Percentiles rank a stretch among this genome's conserved stretches.
These are phyloP conservation scores for Hanseniaspora lachancei DNA, from an alignment of 805 yeast species.

Conservation along the genomic window DNA sequence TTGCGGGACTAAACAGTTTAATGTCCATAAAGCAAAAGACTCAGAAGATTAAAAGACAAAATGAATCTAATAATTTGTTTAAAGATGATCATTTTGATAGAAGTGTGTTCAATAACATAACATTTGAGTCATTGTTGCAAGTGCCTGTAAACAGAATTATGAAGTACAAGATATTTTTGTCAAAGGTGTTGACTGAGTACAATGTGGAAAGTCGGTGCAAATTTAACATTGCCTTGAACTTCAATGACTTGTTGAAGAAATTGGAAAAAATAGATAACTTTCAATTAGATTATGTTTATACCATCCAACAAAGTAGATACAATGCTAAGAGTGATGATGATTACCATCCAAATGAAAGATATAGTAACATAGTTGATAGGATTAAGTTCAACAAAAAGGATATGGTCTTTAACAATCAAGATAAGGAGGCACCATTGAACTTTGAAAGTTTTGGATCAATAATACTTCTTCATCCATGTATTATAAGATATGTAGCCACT, in stretches of 20 bases:
- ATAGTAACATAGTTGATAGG: background rate
- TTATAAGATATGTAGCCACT: background rate
- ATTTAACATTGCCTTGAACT: background rate
- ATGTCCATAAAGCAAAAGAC: background rate
- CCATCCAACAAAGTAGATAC: background rate
- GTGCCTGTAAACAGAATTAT: constrained; percentile 6
- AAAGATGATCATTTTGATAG: background rate
- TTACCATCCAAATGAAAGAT: background rate
- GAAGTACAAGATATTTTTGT: constrained; percentile 6
- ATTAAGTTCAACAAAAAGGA: background rate
- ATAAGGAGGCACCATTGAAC: background rate
- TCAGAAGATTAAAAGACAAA: too few species aligned
- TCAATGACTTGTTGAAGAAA: background rate
- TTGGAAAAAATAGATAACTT: constrained; percentile 9
- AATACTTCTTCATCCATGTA: background rate
- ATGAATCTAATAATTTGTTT: background rate
- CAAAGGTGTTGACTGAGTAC: background rate
- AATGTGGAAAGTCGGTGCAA: background rate
- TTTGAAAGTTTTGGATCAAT: constrained; percentile 6
- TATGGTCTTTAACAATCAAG: background rate
- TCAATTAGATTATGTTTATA: constrained; percentile 8
- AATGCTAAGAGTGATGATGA: background rate
- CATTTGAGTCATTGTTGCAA: constrained; percentile 7
- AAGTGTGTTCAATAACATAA: background rate
- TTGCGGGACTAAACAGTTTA: background rate